Evolutionary conservation across 202 grass and related monocot species (phyloP).

Genomic region (Zoysia matrella): DNA sequence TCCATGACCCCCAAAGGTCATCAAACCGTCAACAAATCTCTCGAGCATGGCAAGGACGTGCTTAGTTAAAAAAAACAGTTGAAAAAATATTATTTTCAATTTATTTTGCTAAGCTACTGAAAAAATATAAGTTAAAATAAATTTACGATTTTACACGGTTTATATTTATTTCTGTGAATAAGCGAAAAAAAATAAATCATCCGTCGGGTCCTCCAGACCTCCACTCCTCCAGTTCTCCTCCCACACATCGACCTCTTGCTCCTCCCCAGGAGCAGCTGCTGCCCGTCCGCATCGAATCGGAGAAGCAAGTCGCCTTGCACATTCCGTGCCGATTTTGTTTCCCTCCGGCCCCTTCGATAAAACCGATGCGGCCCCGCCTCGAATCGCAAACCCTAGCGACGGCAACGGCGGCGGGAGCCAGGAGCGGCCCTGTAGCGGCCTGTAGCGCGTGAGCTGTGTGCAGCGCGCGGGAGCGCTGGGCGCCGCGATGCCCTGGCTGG

Average conservation of each 20-base stretch:
- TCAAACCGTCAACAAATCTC: constrained; percentile 23
- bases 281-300: constrained; percentile 11
- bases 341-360: constrained; percentile 30
- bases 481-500: constrained; percentile 73
- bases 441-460: constrained; percentile 12
- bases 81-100: too few relatives aligned
- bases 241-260: constrained; percentile 8
- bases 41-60: constrained; percentile 12
- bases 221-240: background rate
- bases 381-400: constrained; percentile 46
- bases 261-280: background rate
- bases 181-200: background rate
- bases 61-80: too few relatives aligned
- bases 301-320: background rate
- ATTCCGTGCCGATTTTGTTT: constrained; percentile 27
- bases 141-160: too few relatives aligned
- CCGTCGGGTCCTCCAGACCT: too few relatives aligned
- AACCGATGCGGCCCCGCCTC: constrained; percentile 39
- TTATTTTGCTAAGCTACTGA: too few relatives aligned
- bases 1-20: constrained; percentile 20
- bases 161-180: too few relatives aligned
- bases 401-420: background rate
- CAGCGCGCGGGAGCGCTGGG: background rate
- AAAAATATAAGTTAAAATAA: too few relatives aligned
- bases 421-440: too few relatives aligned